Base-by-base conservation (phyloP, 169 alveolate species). In the Sarcocystis neurona region DNA sequence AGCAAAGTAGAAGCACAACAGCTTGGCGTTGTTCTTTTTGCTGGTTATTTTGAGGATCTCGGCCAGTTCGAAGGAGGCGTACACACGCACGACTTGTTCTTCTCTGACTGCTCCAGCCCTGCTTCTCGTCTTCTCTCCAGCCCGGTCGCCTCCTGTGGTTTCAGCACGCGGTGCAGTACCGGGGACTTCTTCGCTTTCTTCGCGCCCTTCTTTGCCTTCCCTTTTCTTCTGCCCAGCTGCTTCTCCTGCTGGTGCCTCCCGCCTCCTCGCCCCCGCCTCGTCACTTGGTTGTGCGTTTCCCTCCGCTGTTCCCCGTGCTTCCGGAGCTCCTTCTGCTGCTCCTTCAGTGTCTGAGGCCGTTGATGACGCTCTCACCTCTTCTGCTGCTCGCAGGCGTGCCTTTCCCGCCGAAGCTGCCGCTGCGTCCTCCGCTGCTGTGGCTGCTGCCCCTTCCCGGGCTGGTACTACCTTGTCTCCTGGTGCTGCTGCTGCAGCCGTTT, bases 21-120 rank as follows among this genome's bases (percentile, higher is more conserved):
- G 90, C 74, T 79, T 90, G 12, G 74, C 44, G 58, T 50, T 85
- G 66, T 74, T 91, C 41, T 88, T 79, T 78, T 92, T 93, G 79
- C 93, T 90, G 20, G 93, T 93, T 27, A 93, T 93, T 72, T 90
- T 93, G 58, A 82, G 89, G 44, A 92, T 88, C 68, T 92, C 89
- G 41, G 87, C 85, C 72, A 93, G 85, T 50, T 90, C 94, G 88
- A 90, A 90, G 32, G 91, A 84, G 32, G 92, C 93, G 80, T 93
- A 90, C 20, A 93, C 63, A 47, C 85, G 87, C n/a, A 93, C 90
- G 23, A 58, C 91, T 53, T 93, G 94, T 32, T 68, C 56, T 68
- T 78, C 56, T 12, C 12, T 12, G 39, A 6, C n/a, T n/a, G n/a
- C n/a, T n/a, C n/a, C n/a, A n/a, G n/a, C n/a, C n/a, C n/a, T n/a